Conservation (phyloP, 1,139 yeast species). For the Geotrichum bryndzae region DNA sequence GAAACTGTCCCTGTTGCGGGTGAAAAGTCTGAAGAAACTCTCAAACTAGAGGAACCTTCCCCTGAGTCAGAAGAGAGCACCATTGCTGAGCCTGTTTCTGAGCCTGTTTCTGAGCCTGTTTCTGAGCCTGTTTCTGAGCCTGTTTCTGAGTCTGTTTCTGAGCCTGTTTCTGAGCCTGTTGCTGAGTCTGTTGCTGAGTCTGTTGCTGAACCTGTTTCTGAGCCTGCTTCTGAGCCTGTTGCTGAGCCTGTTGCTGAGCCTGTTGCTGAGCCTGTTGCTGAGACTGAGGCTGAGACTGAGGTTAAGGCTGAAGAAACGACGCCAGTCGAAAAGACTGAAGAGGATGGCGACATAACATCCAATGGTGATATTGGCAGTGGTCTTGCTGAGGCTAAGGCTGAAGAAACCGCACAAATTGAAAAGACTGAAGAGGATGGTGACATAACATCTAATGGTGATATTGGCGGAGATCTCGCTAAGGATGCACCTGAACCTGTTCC, state of each 20-base stretch:
- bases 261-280: neutral
- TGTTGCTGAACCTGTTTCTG: no score
- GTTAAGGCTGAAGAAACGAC: constrained; percentile 16
- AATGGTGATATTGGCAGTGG: constrained; percentile 23
- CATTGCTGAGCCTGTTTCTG: neutral
- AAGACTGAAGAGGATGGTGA: constrained; percentile 18
- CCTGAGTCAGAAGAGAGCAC: neutral
- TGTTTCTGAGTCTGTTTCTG: no score
- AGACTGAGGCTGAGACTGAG: neutral
- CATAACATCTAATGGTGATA: constrained; percentile 5
- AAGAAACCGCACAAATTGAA: constrained; percentile 25
- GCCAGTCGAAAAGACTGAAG: constrained; percentile 26
- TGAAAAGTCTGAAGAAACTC: neutral
- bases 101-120: no score
- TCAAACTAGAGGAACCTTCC: neutral
- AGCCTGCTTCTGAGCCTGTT: no score
- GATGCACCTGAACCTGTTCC: neutral
- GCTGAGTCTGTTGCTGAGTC: no score
- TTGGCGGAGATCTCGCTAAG: constrained; percentile 21
- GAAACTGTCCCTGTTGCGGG: neutral
- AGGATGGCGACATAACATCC: neutral
- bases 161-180: no score
- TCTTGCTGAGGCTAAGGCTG: neutral
- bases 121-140: no score
- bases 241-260: no score